phyloP scores from a whole-genome alignment of 305 asterid genomes.

The Fraxinus dipetala region DNA sequence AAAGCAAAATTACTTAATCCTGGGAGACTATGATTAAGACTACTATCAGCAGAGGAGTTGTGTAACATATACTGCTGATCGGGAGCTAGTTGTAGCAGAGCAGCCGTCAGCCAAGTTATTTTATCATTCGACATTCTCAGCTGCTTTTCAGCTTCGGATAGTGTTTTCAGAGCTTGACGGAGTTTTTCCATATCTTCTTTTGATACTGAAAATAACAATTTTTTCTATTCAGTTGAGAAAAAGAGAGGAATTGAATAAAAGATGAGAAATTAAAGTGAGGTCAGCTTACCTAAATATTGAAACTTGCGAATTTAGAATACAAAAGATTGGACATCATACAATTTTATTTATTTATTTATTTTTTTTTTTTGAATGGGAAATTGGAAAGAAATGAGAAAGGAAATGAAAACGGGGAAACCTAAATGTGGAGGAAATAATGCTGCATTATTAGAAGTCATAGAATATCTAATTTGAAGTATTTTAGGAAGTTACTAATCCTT shows the following conservation, averaged over 20 bases:
- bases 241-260: background rate
- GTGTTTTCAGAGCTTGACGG: slow-evolving; percentile 83
- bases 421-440: background rate
- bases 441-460: background rate
- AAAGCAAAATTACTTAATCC: slow-evolving; percentile 36
- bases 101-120: slow-evolving; percentile 96
- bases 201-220: slow-evolving; percentile 35
- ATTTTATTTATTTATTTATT: background rate
- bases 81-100: slow-evolving; percentile 94
- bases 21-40: slow-evolving; percentile 63
- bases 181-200: slow-evolving; percentile 90
- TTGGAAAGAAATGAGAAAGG: background rate
- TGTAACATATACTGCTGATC: slow-evolving; percentile 77
- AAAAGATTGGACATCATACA: background rate
- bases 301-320: background rate
- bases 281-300: background rate
- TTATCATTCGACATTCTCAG: slow-evolving; percentile 80
- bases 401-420: background rate
- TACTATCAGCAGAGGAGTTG: slow-evolving; percentile 65
- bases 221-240: background rate
- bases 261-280: background rate
- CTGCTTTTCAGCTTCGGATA: slow-evolving; percentile 98
- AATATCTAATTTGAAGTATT: background rate
- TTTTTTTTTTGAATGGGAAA: background rate
- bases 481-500: background rate